Evolutionary conservation across 441 rosid species (phyloP), one percentile per base, ranked within the genome.

Genomic region (Gossypium davidsonii): DNA sequence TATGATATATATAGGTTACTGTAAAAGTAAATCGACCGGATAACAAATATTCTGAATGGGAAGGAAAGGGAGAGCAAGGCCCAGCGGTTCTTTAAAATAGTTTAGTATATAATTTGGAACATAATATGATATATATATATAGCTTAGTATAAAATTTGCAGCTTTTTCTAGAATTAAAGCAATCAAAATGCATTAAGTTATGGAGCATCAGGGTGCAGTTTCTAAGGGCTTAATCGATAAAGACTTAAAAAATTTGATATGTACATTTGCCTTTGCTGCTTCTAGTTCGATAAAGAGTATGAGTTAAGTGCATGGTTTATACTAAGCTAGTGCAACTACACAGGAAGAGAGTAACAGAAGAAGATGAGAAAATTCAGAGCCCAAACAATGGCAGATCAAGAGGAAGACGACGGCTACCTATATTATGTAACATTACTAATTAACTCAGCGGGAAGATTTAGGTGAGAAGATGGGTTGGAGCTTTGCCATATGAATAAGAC

Each of bases 401-500:
- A 46, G 23, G 70, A 65, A 44, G 55, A 65, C 20, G 20, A 65
- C 2, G 17, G 34, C 17, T 11, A 6, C 4, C 52, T 11, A 64
- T 42, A 39, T 39, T 37, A 9, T 9, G 7, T 3, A 63, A 63
- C n/a, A 11, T 26, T 15, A 37, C 11, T 65, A 65, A 42, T 15
- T 65, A 44, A 65, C 55, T 65, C 18, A 44, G 34, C 18, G 12
- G 11, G 55, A 65, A 44, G 55, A 65, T 65, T 44, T 65, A 65
- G 70, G 20, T 44, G 34, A 21, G 55, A 42, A 42, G 18, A 42
- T 20, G 31, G 44, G 18, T 20, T 42, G 52, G 31, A 64, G 53
- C 37, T 65, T 64, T 39, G 51, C 68, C 56, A 51, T 18, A 63
- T 63, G 68, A 39, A 64, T 18, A 42, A 64, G 31, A 64, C 15